Evolutionary conservation across 495 filamentous ascomycete genomes (phyloP), one percentile per base, ranked within the genome.

Genomic region (Aspergillus ostianus): DNA sequence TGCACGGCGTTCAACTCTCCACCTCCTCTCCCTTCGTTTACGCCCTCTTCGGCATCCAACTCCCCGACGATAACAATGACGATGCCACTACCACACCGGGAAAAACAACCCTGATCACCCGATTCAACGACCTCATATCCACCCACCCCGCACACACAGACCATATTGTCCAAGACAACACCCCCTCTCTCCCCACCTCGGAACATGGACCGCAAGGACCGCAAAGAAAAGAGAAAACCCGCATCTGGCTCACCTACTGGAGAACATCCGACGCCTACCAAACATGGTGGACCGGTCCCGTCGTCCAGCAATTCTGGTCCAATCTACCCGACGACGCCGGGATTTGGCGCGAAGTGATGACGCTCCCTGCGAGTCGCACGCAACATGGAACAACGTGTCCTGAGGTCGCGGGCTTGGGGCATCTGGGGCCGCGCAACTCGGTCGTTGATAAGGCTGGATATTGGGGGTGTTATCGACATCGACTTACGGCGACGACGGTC

Each of bases 401-500:
- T 4, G 6, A 8, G 7, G 7, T 6, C n/a, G 17, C 46, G n/a
- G 46, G 46, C 6, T 3, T 32, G 30, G 64, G 67, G 13, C 50
- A 61, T 50, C 56, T 73, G 13, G 60, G 64, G 4, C 6, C 51
- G n/a, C 57, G 58, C 47, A 55, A 59, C 6, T 51, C 61, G 3
- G 55, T 64, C 18, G 52, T 27, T 2, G 54, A 65, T n/a, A 67
- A 70, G n/a, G 52, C 52, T n/a, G 71, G 71, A 19, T 72, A 72
- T 52, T 74, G 71, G 71, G 67, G 69, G 0, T 69, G 67, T 30
- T 69, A 70, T 58, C 64, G 63, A 8, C 53, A 67, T 21, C 58
- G 69, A 17, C 66, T 71, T 45, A 47, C 51, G 0, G 61, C 61
- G 9, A 54, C 27, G 18, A 23, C 51, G 26, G 21, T 15, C 6